These are phyloP conservation scores for Camptophora hylomeconis DNA, from an alignment of 2,329 filamentous ascomycete genomes.

Conservation along the genomic window DNA sequence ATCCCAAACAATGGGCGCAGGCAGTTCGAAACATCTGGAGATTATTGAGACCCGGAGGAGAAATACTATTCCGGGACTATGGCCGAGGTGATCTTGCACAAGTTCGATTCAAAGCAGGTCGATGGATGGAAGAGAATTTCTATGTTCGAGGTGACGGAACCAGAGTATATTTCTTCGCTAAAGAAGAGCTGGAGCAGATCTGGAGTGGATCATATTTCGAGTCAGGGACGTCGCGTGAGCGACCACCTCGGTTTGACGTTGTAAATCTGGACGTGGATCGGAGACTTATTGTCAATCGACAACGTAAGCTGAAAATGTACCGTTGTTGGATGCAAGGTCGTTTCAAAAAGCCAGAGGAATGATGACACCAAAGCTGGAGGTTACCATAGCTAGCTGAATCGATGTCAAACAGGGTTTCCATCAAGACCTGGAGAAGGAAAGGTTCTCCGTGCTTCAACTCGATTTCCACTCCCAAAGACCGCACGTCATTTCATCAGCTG, in stretches of 20 bases:
- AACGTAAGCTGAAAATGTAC: slow-evolving; percentile 92
- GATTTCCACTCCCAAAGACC: too few species aligned
- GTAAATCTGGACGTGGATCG: slow-evolving; percentile 73
- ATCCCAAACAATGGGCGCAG: slow-evolving; percentile 69
- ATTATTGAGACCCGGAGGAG: slow-evolving; percentile 81
- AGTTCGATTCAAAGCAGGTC: slow-evolving; percentile 89
- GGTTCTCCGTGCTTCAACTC: too few species aligned
- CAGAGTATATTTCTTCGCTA: slow-evolving; percentile 92
- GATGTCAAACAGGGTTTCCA: too few species aligned
- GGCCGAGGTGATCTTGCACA: slow-evolving; percentile 90
- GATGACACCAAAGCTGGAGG: too few species aligned
- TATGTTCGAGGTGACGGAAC: slow-evolving; percentile 94
- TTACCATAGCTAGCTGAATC: too few species aligned
- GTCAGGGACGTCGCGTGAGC: slow-evolving; percentile 7
- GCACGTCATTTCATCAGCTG: too few species aligned
- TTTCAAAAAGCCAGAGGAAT: slow-evolving; percentile 22
- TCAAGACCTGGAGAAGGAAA: too few species aligned
- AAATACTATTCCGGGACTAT: slow-evolving; percentile 92
- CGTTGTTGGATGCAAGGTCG: slow-evolving; percentile 62
- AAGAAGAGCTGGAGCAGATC: slow-evolving; percentile 65
- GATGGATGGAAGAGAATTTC: slow-evolving; percentile 92
- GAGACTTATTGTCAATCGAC: slow-evolving; percentile 81
- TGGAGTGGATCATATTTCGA: slow-evolving; percentile 48
- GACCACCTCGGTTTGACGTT: slow-evolving; percentile 49
- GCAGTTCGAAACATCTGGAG: slow-evolving; percentile 70